Evolutionary conservation across 164 flowering plant genomes (phyloP), one percentile per base, ranked within the genome.

Genomic region (Umbellularia californica): DNA sequence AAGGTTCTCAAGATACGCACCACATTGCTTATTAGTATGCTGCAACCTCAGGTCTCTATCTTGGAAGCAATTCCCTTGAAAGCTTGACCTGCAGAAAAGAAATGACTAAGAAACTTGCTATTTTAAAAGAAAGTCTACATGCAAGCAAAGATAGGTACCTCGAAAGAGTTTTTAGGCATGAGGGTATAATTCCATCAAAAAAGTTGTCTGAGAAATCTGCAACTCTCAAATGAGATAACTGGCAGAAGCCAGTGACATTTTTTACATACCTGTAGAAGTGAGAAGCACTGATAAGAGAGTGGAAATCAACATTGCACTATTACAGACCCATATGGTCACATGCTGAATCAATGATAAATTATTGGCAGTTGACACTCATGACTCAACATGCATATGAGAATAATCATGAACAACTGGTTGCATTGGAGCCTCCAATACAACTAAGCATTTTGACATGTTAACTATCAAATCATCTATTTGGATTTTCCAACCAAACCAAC

Each of bases 121-220:
- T 13, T 2, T 15, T 13, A 17, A 15, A 28, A 7, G 3, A 3
- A 73, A 55, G n/a, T 15, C 20, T 15, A 55, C n/a, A 58, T 27
- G n/a, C 74, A 71, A 58, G 73, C 41, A 69, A 20, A 77, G 6
- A 69, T 33, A 75, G 50, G n/a, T 82, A 93, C 99, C 92, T 86
- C 52, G 95, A 90, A 77, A 95, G 88, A 84, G 82, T 67, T 35
- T 77, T 82, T 87, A 95, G 78, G 88, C 98, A 95, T 77, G 84
- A 80, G 5, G 99, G 99, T 77, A 93, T 82, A 76, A 74, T 81
- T 66, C 99, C 98, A 78, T 77, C 82, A 58, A 95, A 89, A 74
- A 89, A 92, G 80, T 95, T 95, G 78, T 76, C 86, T 52, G 97
- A 92, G 71, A 95, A 88, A 76, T 95, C 97, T 30, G 88, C 96